Evolutionary conservation across 208 protist genomes (phyloP).

Genomic region (Trypanosomatidae sp.): DNA sequence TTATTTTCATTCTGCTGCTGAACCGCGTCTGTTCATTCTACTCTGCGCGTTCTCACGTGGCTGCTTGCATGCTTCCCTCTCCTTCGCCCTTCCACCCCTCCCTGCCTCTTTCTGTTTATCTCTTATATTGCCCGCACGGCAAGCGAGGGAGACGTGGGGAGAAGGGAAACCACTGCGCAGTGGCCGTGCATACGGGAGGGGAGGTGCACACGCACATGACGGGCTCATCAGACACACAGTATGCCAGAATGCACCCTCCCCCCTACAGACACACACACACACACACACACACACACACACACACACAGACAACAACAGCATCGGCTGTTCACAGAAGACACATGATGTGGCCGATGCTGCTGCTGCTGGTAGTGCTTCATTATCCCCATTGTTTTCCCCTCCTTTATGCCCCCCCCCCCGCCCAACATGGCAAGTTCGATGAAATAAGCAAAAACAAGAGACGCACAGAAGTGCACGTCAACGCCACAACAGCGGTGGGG

Average conservation of each 20-base stretch:
- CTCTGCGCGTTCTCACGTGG: not conserved
- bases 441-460: not conserved
- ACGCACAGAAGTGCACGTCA: not conserved
- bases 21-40: not conserved
- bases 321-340: not conserved
- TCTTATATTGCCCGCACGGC: no score
- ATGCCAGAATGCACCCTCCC: not conserved
- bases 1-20: not conserved
- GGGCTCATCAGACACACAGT: not conserved
- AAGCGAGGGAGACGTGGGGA: not conserved
- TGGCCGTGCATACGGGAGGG: not conserved
- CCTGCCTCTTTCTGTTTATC: not conserved
- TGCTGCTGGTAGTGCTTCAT: not conserved
- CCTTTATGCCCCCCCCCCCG: not conserved
- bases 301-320: not conserved
- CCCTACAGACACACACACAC: slow-evolving; percentile 1
- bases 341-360: not conserved
- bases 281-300: slow-evolving; percentile 2
- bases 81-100: not conserved
- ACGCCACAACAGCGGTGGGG: not conserved
- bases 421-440: not conserved
- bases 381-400: not conserved
- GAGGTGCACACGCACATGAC: not conserved
- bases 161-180: not conserved
- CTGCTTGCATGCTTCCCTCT: not conserved